Evolutionary conservation across 148 eudicot genomes (phyloP), one percentile per base, ranked within the genome.

Genomic region (Persicaria maculosa): DNA sequence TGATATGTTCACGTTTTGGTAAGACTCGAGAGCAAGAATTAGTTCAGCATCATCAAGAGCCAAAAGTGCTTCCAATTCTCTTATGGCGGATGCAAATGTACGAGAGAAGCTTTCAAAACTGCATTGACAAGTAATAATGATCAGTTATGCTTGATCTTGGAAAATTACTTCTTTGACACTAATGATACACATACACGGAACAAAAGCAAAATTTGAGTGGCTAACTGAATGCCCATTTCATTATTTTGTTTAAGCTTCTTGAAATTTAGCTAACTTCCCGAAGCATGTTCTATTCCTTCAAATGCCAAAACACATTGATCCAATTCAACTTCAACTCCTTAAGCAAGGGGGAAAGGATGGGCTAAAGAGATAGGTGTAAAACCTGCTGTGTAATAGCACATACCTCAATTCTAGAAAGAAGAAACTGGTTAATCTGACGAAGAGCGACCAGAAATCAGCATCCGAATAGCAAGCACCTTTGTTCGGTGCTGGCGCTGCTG

Each of bases 341-440:
- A 59, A 31, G 43, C 44, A 59, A 59, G 67, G 22, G 16, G 16
- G 22, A 19, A 22, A 59, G 9, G 17, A 59, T 2, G 6, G 9
- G 43, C 14, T 9, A 25, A 25, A 20, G 12, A 59, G 36, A 59
- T 20, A 7, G 14, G 22, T 59, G 67, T 59, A 10, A 25, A 55
- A 20, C 9, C 22, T 17, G 61, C 9, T 19, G 9, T 57, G 62
- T 19, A 57, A 55, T 55, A 55, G 61, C 17, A 4, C 62, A 57
- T 84, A 94, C 98, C 98, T 90, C 81, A 86, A 79, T 72, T 88
- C 84, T 25, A 83, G 45, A 80, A 94, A 74, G 81, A 91, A 90
- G 80, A 87, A 88, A 82, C 98, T 87, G 50, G 72, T 85, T 77
- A 86, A 76, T 83, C 97, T 85, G 80, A 94, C 89, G 73, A 91